A percentile compares a stretch with the other conserved stretches of the same genome.
These are phyloP conservation scores for Zygotorulaspora chibaensis DNA, from an alignment of 805 yeast genomes.

Conservation along the genomic window DNA sequence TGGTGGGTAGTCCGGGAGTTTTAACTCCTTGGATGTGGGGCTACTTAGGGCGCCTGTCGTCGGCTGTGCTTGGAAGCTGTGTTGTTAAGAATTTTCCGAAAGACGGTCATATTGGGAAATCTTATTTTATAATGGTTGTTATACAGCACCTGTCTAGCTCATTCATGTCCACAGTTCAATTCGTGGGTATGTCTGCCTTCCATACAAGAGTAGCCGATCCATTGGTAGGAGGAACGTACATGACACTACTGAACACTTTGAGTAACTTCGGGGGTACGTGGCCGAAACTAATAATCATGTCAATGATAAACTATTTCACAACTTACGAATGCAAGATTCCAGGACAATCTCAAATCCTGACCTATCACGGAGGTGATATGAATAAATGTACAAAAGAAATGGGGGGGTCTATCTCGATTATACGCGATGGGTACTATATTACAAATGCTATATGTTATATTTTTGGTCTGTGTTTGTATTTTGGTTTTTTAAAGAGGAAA, in stretches of 20 bases:
- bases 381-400: conserved; percentile 15
- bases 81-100: conserved; percentile 70
- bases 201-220: conserved; percentile 97
- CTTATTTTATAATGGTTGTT: conserved; percentile 68
- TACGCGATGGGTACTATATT: conserved; percentile 78
- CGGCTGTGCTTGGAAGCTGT: conserved; percentile 72
- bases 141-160: conserved; percentile 80
- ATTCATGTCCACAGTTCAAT: conserved; percentile 92
- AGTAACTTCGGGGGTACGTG: conserved; percentile 96
- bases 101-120: conserved; percentile 41
- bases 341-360: conserved; percentile 4
- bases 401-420: conserved; percentile 53
- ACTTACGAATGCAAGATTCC: conserved; percentile 51
- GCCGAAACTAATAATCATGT: conserved; percentile 83
- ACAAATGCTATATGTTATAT: conserved; percentile 69
- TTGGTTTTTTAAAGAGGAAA: conserved; percentile 60
- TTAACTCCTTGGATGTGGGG: conserved; percentile 88
- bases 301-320: conserved; percentile 76
- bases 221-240: conserved; percentile 91
- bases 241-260: conserved; percentile 91
- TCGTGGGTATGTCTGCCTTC: conserved; percentile 90
- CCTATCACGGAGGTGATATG: conserved; percentile 16
- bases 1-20: conserved; percentile 46
- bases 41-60: conserved; percentile 70
- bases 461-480: conserved; percentile 61